phyloP scores from a whole-genome alignment of 306 rosid species.

The Fagus sylvatica region DNA sequence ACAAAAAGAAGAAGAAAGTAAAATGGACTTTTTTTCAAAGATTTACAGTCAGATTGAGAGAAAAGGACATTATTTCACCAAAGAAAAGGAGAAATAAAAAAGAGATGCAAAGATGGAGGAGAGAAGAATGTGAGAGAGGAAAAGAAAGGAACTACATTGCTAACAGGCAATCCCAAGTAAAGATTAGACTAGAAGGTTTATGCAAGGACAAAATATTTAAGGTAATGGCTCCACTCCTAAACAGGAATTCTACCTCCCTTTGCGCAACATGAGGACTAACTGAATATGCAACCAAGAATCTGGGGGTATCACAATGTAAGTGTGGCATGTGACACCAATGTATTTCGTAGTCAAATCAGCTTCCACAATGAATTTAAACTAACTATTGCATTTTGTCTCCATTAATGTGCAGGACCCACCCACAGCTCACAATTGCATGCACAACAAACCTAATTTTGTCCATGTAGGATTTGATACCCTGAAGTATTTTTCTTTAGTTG shows the following conservation, averaged over 20 bases:
- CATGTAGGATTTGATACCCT: too few relatives aligned
- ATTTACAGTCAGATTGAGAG: too few relatives aligned
- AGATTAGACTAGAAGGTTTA: background rate
- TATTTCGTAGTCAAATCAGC: too few relatives aligned
- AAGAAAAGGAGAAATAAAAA: background rate
- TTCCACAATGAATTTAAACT: too few relatives aligned
- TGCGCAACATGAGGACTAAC: background rate
- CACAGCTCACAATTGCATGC: too few relatives aligned
- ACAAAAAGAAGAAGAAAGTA: background rate
- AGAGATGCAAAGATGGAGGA: background rate
- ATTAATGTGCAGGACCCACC: too few relatives aligned
- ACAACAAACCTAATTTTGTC: too few relatives aligned
- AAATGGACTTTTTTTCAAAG: too few relatives aligned
- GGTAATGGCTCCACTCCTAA: background rate
- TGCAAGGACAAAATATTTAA: background rate
- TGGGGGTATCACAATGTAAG: background rate
- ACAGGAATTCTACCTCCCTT: background rate
- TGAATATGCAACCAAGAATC: background rate
- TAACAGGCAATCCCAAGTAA: background rate
- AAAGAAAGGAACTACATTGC: background rate
- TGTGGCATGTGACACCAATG: background rate
- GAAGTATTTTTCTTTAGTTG: too few relatives aligned
- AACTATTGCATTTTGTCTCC: too few relatives aligned
- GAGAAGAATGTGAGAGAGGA: background rate
- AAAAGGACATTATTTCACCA: background rate